These are phyloP conservation scores for Trichophyton rubrum DNA, from an alignment of 2,329 filamentous ascomycete genomes.

Conservation along the genomic window DNA sequence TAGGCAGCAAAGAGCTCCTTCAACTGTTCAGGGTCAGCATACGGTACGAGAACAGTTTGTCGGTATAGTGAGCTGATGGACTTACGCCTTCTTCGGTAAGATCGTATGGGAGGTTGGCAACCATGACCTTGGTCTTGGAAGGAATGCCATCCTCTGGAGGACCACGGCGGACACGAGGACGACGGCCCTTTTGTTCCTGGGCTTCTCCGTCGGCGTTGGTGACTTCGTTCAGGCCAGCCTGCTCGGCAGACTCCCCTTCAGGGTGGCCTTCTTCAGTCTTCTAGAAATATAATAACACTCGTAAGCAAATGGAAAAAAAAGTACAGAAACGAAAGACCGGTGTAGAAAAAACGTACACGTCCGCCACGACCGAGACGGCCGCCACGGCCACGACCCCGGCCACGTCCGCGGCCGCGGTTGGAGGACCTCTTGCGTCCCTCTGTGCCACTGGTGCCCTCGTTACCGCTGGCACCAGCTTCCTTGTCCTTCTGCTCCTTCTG, in stretches of 20 bases:
- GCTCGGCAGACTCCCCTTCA: constrained; percentile 40
- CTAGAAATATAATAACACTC: constrained; percentile 4
- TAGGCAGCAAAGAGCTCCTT: constrained; percentile 94
- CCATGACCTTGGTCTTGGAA: constrained; percentile 99
- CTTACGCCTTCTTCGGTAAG: constrained; percentile 90
- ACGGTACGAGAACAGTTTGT: too few relatives aligned
- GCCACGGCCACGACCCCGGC: constrained; percentile 47
- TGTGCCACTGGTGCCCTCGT: constrained; percentile 58
- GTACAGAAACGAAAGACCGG: background rate
- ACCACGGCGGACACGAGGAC: constrained; percentile 68
- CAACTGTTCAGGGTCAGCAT: constrained; percentile 47
- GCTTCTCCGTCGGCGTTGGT: constrained; percentile 34
- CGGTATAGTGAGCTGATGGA: constrained; percentile 9
- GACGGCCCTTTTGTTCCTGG: constrained; percentile 30
- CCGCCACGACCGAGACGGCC: constrained; percentile 56
- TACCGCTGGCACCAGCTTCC: constrained; percentile 55
- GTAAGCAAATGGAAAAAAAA: too few relatives aligned
- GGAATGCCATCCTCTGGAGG: constrained; percentile 94
- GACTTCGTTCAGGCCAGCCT: constrained; percentile 49
- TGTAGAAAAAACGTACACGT: constrained; percentile 43
- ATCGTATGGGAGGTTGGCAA: constrained; percentile 97
- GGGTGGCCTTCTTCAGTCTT: constrained; percentile 24
- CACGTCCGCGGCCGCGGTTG: constrained; percentile 48
- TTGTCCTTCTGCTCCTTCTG: constrained; percentile 17
- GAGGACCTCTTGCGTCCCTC: constrained; percentile 47